These are phyloP conservation scores for Pythium phragmiticola DNA, from an alignment of 352 stramenopile genomes.

Conservation along the genomic window DNA sequence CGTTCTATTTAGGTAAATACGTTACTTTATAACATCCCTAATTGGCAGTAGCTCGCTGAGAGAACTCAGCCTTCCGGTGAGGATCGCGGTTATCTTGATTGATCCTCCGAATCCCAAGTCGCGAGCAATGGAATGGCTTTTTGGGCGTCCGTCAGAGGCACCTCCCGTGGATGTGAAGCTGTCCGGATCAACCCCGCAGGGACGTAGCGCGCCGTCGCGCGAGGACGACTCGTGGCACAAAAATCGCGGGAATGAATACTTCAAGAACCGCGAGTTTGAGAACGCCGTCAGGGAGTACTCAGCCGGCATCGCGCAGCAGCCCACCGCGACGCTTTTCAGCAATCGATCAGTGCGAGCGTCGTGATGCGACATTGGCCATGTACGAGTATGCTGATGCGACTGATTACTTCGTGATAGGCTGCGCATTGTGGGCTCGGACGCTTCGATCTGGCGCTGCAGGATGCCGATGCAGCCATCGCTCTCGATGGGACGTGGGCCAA, in stretches of 20 bases:
- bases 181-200: constrained; percentile 52
- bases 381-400: not conserved
- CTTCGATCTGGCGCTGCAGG: constrained; percentile 47
- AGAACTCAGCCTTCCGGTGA: too few species aligned
- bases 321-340: constrained; percentile 72
- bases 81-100: too few species aligned
- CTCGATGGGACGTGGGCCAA: constrained; percentile 61
- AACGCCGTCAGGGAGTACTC: constrained; percentile 63
- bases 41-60: too few species aligned
- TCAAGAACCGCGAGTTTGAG: constrained; percentile 56
- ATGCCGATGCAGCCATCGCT: constrained; percentile 59
- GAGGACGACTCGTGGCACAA: constrained; percentile 74
- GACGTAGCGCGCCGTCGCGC: constrained; percentile 56
- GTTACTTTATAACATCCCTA: too few species aligned
- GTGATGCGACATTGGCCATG: not conserved
- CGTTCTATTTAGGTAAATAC: too few species aligned
- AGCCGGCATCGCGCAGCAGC: constrained; percentile 43
- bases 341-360: constrained; percentile 53
- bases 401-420: constrained; percentile 28
- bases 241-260: constrained; percentile 62
- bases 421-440: constrained; percentile 61
- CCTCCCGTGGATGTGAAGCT: constrained; percentile 45
- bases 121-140: constrained; percentile 64
- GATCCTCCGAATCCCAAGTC: too few species aligned
- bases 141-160: constrained; percentile 29